phyloP scores from a whole-genome alignment of 129 eudicot species.

The Escallonia rubra region DNA sequence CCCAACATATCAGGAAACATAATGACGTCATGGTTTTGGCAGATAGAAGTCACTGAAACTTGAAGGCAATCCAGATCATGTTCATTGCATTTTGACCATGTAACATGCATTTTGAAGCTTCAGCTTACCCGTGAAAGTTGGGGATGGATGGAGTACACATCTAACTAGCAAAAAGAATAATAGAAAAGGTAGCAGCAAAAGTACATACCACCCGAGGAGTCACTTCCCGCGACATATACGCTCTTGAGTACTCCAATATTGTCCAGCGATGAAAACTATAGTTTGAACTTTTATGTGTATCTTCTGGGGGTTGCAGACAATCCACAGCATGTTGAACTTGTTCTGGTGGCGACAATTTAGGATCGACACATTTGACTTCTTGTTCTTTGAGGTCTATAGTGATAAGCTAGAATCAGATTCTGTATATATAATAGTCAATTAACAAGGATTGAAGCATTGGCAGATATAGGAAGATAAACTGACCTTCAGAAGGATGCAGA shows the following conservation, averaged over 20 bases:
- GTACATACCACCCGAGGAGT: constrained; percentile 70
- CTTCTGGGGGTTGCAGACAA: constrained; percentile 40
- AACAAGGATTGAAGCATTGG: background rate
- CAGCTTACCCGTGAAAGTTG: background rate
- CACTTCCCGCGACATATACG: constrained; percentile 51
- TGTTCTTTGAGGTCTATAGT: constrained; percentile 45
- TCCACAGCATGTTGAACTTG: constrained; percentile 56
- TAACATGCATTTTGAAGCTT: background rate
- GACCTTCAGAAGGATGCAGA: constrained; percentile 68
- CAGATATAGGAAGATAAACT: constrained; percentile 2
- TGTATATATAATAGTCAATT: no score
- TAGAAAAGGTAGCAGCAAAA: background rate
- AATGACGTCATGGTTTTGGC: no score
- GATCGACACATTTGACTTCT: constrained; percentile 35
- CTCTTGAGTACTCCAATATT: constrained; percentile 75
- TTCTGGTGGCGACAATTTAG: constrained; percentile 40
- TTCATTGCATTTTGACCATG: background rate
- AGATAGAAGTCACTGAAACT: no score
- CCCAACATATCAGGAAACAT: no score
- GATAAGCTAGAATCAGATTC: background rate
- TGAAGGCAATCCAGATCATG: no score
- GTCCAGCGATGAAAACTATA: constrained; percentile 66
- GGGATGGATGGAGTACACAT: background rate
- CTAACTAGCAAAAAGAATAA: background rate
- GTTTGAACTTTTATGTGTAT: constrained; percentile 15